Evolutionary conservation across 2,329 filamentous ascomycete genomes (phyloP).

Genomic region (Pseudogymnoascus sp.): DNA sequence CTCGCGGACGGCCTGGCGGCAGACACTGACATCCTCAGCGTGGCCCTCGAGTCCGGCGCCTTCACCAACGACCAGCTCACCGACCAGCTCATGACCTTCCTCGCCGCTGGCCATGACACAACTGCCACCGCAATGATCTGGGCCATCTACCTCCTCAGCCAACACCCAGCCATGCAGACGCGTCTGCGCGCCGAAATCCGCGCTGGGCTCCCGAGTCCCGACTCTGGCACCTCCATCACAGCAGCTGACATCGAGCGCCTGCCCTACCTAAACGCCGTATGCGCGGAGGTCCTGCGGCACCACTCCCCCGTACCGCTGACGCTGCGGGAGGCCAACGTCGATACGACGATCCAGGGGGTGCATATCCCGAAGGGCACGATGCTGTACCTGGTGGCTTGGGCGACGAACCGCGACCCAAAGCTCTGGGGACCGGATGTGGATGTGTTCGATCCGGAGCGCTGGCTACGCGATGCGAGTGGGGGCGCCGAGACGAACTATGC

Average conservation of each 20-base stretch:
- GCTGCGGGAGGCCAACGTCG: slow-evolving; percentile 56
- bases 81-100: slow-evolving; percentile 85
- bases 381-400: slow-evolving; percentile 53
- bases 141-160: slow-evolving; percentile 62
- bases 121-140: slow-evolving; percentile 70
- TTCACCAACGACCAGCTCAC: slow-evolving; percentile 75
- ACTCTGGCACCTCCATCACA: slow-evolving; percentile 36
- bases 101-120: slow-evolving; percentile 75
- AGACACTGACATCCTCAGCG: slow-evolving; percentile 69
- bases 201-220: slow-evolving; percentile 45
- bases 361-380: slow-evolving; percentile 62
- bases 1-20: slow-evolving; percentile 39
- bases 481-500: slow-evolving; percentile 70
- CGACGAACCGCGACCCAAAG: slow-evolving; percentile 58
- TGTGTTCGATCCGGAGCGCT: slow-evolving; percentile 72
- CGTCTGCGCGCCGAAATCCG: slow-evolving; percentile 63
- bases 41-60: slow-evolving; percentile 66
- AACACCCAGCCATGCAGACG: slow-evolving; percentile 55
- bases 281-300: slow-evolving; percentile 68
- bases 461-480: slow-evolving; percentile 58
- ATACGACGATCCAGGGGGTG: slow-evolving; percentile 58
- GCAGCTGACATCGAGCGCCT: slow-evolving; percentile 59
- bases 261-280: slow-evolving; percentile 72
- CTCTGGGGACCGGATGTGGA: slow-evolving; percentile 72
- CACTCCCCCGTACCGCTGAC: slow-evolving; percentile 52